A percentile compares a stretch with the other conserved stretches of the same genome.
phyloP scores from a whole-genome alignment of 108 stramenopile genomes.

The Skeletonema marinoi region DNA sequence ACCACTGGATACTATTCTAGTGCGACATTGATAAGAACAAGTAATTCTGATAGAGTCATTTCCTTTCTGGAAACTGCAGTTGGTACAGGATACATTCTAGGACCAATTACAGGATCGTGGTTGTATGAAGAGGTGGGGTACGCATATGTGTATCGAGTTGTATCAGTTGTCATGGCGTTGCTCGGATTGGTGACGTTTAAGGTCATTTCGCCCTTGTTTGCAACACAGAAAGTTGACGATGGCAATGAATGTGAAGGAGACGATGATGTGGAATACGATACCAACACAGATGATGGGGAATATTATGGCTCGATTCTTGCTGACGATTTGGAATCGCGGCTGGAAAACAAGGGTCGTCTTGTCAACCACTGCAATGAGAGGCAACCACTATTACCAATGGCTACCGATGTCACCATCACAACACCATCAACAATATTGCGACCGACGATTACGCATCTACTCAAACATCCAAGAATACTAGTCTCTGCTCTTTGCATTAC shows the following conservation, averaged over 20 bases:
- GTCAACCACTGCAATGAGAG: background rate
- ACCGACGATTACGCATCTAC: conserved; percentile 23
- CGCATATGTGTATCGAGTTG: conserved; percentile 4
- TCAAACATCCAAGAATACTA: conserved; percentile 25
- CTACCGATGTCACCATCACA: background rate
- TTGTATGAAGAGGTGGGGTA: conserved; percentile 39
- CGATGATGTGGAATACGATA: background rate
- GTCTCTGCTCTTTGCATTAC: conserved; percentile 30
- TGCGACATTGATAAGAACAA: conserved; percentile 24
- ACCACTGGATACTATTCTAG: conserved; percentile 48
- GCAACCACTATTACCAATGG: background rate
- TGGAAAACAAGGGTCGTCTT: background rate
- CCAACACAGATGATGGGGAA: background rate
- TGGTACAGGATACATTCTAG: conserved; percentile 39
- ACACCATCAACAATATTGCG: background rate
- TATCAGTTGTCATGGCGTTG: conserved; percentile 11
- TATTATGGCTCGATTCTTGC: background rate
- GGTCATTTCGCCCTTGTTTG: conserved; percentile 18
- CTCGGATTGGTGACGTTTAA: conserved; percentile 30
- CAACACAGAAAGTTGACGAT: background rate
- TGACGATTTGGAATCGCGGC: background rate
- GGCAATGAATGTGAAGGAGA: background rate
- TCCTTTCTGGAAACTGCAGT: conserved; percentile 36
- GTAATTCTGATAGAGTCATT: conserved; percentile 29
- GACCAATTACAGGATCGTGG: conserved; percentile 31